Evolutionary conservation across 2,329 filamentous ascomycete species (phyloP).

Genomic region (Fusarium coffeatum): DNA sequence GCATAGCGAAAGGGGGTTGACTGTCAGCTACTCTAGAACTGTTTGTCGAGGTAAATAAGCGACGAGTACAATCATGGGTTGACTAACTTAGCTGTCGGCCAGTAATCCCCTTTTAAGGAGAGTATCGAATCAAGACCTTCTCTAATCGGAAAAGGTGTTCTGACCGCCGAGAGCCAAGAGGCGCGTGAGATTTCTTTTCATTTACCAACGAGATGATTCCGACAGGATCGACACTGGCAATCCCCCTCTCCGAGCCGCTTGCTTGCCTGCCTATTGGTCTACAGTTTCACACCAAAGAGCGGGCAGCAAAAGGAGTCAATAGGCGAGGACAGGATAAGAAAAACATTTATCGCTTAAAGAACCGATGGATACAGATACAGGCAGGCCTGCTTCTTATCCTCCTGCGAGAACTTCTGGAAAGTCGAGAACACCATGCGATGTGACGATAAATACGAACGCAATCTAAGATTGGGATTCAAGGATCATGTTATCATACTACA

Average conservation of each 20-base stretch:
- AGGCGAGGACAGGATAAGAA: slow-evolving; percentile 2
- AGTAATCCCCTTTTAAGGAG: slow-evolving; percentile 7
- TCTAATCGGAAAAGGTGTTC: slow-evolving; percentile 26
- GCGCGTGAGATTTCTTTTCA: slow-evolving; percentile 31
- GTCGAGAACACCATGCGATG: slow-evolving; percentile 9
- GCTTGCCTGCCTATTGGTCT: neutral
- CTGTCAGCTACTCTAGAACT: neutral
- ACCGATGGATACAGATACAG: neutral
- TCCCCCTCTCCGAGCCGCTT: slow-evolving; percentile 11
- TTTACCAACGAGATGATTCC: slow-evolving; percentile 33
- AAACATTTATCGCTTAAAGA: slow-evolving; percentile 3
- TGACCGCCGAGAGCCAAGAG: slow-evolving; percentile 34
- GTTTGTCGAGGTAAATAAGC: too few species aligned
- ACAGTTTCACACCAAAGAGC: neutral
- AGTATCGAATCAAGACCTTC: slow-evolving; percentile 25
- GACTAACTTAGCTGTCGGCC: slow-evolving; percentile 3
- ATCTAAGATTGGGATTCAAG: slow-evolving; percentile 28
- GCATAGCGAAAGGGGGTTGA: neutral
- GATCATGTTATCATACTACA: slow-evolving; percentile 14
- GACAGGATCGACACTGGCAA: slow-evolving; percentile 40
- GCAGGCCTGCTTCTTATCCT: neutral
- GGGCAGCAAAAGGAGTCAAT: neutral
- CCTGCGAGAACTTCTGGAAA: slow-evolving; percentile 6
- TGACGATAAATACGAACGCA: slow-evolving; percentile 36
- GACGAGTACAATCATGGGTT: neutral